Evolutionary conservation across 148 eudicot genomes (phyloP).

Genomic region (Polygonum maritimum): DNA sequence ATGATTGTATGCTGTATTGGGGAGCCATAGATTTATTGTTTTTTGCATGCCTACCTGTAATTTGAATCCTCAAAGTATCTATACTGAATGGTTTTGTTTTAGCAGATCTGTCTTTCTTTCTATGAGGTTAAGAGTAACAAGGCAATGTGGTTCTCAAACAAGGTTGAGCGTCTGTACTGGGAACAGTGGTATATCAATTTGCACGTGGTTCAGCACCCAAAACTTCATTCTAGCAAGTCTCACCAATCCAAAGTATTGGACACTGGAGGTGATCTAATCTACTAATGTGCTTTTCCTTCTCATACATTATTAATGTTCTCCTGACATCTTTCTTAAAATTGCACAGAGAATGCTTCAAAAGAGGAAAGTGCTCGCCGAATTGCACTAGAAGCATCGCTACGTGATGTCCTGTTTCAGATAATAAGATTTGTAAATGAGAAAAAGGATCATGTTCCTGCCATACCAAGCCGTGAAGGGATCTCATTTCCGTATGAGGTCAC

Average conservation of each 20-base stretch:
- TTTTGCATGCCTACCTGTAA: background rate
- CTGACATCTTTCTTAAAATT: constrained; percentile 5
- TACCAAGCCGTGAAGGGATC: constrained; percentile 73
- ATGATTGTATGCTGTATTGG: background rate
- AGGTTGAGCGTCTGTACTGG: constrained; percentile 83
- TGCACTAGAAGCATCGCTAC: constrained; percentile 72
- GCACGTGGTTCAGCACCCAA: constrained; percentile 73
- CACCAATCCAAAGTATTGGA: constrained; percentile 70
- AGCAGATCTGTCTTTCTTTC: constrained; percentile 86
- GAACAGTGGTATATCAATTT: constrained; percentile 93
- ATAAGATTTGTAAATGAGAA: constrained; percentile 89
- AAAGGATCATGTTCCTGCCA: constrained; percentile 87
- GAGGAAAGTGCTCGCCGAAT: constrained; percentile 65
- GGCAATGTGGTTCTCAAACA: constrained; percentile 78
- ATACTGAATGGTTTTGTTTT: background rate
- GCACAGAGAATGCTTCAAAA: constrained; percentile 48
- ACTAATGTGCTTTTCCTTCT: background rate
- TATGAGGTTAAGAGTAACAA: constrained; percentile 88
- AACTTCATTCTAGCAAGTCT: constrained; percentile 61
- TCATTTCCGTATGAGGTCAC: constrained; percentile 93
- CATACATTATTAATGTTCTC: background rate
- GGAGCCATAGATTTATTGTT: background rate
- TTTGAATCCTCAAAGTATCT: background rate
- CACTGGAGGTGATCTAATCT: constrained; percentile 62
- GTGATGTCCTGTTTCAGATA: constrained; percentile 89